Conservation (phyloP, 495 filamentous ascomycete genomes). For the Platismatia glauca region DNA sequence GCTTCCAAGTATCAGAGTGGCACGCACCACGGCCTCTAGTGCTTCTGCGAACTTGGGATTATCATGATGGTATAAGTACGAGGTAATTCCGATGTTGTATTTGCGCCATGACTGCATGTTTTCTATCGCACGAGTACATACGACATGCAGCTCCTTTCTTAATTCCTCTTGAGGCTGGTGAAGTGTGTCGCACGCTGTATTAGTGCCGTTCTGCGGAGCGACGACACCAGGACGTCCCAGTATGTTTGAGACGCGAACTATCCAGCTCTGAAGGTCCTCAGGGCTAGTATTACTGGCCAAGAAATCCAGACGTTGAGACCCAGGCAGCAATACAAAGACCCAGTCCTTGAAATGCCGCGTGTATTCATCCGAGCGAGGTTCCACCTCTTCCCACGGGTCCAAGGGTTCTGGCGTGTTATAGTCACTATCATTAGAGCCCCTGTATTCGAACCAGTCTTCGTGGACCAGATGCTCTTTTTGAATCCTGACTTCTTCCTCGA, state of each 20-base stretch:
- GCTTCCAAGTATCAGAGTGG: not conserved
- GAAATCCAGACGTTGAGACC: conserved; percentile 1
- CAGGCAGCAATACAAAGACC: conserved; percentile 3
- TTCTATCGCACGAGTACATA: not conserved
- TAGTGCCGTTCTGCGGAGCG: not conserved
- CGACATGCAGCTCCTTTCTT: not conserved
- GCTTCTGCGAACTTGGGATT: not conserved
- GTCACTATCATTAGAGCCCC: not conserved
- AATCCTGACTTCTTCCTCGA: not conserved
- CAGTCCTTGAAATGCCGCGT: not conserved
- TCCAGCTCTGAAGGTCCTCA: not conserved
- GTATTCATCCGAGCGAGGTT: not conserved
- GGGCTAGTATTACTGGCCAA: not conserved
- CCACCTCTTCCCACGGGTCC: not conserved
- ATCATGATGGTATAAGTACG: not conserved
- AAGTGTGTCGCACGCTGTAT: not conserved
- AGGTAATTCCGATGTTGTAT: not conserved
- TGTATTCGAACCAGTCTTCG: not conserved
- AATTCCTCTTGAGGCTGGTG: not conserved
- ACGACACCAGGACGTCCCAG: not conserved
- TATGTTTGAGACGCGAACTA: not conserved
- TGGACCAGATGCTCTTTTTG: not conserved
- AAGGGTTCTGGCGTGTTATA: not conserved
- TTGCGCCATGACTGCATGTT: not conserved
- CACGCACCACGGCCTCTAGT: not conserved